Base-by-base conservation (phyloP, 1,284 basidiomycete genomes). In the Filobasidium uniguttulatum region DNA sequence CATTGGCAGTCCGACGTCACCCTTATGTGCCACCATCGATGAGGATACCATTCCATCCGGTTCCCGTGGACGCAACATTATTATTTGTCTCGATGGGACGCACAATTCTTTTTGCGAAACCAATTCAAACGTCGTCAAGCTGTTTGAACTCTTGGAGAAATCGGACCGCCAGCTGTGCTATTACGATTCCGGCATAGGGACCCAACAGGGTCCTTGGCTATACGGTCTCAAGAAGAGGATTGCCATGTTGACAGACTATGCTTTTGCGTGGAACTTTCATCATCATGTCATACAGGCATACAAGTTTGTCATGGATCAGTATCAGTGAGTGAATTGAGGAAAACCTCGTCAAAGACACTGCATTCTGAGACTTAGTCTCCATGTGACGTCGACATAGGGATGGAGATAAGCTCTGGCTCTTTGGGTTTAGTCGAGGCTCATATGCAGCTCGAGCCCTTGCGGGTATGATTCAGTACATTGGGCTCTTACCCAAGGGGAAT, bases 371-470 rank as follows among this genome's bases (percentile, higher is more conserved):
- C 15, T 25, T 14, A 7, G 4, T 10, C n/a, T 33, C 20, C n/a
- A n/a, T n/a, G n/a, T n/a, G n/a, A n/a, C n/a, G n/a, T 25, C 29
- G 5, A 8, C 17, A 29, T 19, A 57, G 56, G 2, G 57, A 60
- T 9, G 64, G 64, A 1, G 71, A 72, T 52, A 61, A 61, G 46
- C 62, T 72, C 49, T 71, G 59, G 56, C 57, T 71, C 36, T 66
- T 71, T 46, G 71, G 70, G 14, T 72, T 72, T 49, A 64, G 61
- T 0, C 52, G 70, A 5, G 70, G 70, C 4, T 64, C 68, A 6
- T 71, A 69, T 55, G 64, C 67, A 1, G 68, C 68, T 2, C 56
- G 70, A 15, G 64, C 64, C 4, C 57, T 72, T 22, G 67, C 68
- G 3, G 70, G 70, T 3, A 67, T 72, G 61, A 50, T 62, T 9